phyloP scores from a whole-genome alignment of 2,329 filamentous ascomycete genomes.

The Aschersonia sp. region DNA sequence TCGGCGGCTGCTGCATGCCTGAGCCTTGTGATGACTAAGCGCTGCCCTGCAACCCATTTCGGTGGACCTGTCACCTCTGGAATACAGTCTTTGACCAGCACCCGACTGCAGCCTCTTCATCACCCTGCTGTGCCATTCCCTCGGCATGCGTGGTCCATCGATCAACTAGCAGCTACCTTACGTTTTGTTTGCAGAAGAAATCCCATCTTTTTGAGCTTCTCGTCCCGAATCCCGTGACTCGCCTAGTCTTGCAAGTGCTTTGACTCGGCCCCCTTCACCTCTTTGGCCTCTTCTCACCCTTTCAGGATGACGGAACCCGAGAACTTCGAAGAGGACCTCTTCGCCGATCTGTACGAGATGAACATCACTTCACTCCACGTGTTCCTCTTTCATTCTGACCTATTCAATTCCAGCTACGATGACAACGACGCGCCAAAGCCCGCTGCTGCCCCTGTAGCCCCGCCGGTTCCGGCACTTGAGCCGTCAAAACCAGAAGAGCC shows the following conservation, averaged over 20 bases:
- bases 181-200: too few relatives aligned
- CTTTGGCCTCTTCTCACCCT: background rate
- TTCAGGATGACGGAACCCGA: slow-evolving; percentile 59
- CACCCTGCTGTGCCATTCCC: too few relatives aligned
- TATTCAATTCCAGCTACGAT: slow-evolving; percentile 41
- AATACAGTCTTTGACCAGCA: too few relatives aligned
- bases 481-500: slow-evolving; percentile 14
- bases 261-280: background rate
- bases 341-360: slow-evolving; percentile 17
- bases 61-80: background rate
- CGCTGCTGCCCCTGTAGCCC: slow-evolving; percentile 16
- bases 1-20: too few relatives aligned
- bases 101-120: too few relatives aligned
- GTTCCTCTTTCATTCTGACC: background rate
- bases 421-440: slow-evolving; percentile 39
- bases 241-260: slow-evolving; percentile 1
- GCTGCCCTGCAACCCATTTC: background rate
- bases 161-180: too few relatives aligned
- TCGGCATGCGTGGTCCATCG: too few relatives aligned
- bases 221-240: background rate
- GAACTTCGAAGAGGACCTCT: slow-evolving; percentile 85
- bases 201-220: background rate
- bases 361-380: too few relatives aligned
- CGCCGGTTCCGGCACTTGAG: slow-evolving; percentile 9
- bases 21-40: background rate